Evolutionary conservation across 1,139 yeast species (phyloP).

Genomic region (Candida anutae): DNA sequence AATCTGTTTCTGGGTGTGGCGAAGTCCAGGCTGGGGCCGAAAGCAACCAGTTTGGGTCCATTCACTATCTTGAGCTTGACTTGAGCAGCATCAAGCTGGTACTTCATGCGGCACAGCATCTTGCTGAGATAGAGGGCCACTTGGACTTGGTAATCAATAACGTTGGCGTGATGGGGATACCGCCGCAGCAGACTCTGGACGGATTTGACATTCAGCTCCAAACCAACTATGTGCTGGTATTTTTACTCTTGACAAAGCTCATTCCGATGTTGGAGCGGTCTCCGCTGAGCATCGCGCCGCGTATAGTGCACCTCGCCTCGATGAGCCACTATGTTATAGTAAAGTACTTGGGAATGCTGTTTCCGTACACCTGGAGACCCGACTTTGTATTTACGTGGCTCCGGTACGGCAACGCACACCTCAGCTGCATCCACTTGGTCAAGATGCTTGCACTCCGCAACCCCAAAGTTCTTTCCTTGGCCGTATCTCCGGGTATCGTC

Average conservation of each 20-base stretch:
- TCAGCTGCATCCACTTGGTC: slow-evolving; percentile 71
- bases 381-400: slow-evolving; percentile 68
- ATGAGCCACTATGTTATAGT: slow-evolving; percentile 58
- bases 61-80: slow-evolving; percentile 56
- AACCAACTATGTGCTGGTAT: slow-evolving; percentile 73
- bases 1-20: slow-evolving; percentile 1
- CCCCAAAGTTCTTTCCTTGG: slow-evolving; percentile 56
- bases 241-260: slow-evolving; percentile 56
- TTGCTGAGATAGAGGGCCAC: slow-evolving; percentile 40
- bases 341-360: slow-evolving; percentile 41
- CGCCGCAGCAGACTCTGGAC: slow-evolving; percentile 56
- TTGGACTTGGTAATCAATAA: slow-evolving; percentile 65
- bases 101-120: slow-evolving; percentile 43
- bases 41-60: slow-evolving; percentile 41
- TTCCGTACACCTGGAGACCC: slow-evolving; percentile 54
- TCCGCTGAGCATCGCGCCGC: slow-evolving; percentile 32
- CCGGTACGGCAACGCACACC: slow-evolving; percentile 73
- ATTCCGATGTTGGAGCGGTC: slow-evolving; percentile 43
- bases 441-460: slow-evolving; percentile 57
- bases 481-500: slow-evolving; percentile 84
- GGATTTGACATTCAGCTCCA: slow-evolving; percentile 77
- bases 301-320: slow-evolving; percentile 64
- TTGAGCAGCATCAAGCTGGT: slow-evolving; percentile 53
- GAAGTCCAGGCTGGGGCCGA: too few relatives aligned
- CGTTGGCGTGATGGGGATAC: slow-evolving; percentile 79